Evolutionary conservation across 192 early-diverging fungal genomes (phyloP), one percentile per base, ranked within the genome.

Genomic region (Linnemannia schmuckeri): DNA sequence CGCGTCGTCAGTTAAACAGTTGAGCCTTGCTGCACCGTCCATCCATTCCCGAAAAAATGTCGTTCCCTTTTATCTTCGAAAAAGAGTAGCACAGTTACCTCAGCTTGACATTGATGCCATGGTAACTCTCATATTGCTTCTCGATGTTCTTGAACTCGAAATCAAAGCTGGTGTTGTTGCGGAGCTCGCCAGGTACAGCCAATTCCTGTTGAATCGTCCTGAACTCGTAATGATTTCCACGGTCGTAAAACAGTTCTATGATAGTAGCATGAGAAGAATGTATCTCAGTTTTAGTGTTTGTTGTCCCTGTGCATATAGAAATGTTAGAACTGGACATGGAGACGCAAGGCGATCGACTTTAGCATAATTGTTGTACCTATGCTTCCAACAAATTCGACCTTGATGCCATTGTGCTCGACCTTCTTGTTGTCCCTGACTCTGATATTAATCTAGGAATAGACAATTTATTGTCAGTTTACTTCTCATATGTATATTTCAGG

Each of bases 101-200:
- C 82, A 99, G 92, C 89, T 99, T 98, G 61, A 98, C 98, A 79
- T 99, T 99, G 85, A 99, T 98, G 42, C 99, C 99, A 88, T 95
- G 95, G 84, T 99, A 99, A 86, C 96, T 95, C 87, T 99, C 99
- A 77, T 95, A 99, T 88, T 97, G 98, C 90, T 99, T 99, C 88
- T 99, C 98, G n/a, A 99, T 97, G 82, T 97, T 98, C 83, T 99
- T 99, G 86, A 99, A 99, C 88, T 98, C 97, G 91, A 99, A 99
- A 46, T 96, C 96, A 91, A 94, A 99, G 77, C 90, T 93, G 13
- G 95, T 91, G 49, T 91, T 95, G 82, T 92, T 92, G 55, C 94
- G 91, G 77, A 99, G 90, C 89, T 98, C 97, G 5, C 97, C 99
- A 18, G 99, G 97, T 22, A 96, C 93, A 6, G 97, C 97, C 47